Conservation (phyloP, 805 yeast genomes). For the Wickerhamiella cacticola region DNA sequence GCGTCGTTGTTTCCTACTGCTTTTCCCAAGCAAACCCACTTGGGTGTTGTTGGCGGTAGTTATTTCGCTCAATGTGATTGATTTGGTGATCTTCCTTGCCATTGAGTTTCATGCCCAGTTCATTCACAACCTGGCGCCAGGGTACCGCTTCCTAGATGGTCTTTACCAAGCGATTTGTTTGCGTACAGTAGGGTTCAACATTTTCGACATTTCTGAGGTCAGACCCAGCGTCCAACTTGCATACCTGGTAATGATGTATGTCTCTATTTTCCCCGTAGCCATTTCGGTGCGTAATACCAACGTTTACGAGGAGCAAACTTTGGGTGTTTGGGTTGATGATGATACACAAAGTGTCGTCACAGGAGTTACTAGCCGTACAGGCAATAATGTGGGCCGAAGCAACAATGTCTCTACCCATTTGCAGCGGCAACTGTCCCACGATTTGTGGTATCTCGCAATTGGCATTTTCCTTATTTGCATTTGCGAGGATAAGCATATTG, state of each 20-base stretch:
- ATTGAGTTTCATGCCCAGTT: conserved; percentile 44
- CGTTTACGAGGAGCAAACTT: conserved; percentile 92
- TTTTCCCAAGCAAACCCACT: conserved; percentile 87
- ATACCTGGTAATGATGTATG: conserved; percentile 95
- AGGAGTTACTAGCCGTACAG: conserved; percentile 10
- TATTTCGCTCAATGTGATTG: conserved; percentile 59
- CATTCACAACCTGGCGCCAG: conserved; percentile 45
- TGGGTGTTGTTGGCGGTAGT: conserved; percentile 66
- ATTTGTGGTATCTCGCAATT: conserved; percentile 82
- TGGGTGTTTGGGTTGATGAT: conserved; percentile 62
- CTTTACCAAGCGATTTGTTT: conserved; percentile 84
- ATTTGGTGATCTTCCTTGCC: conserved; percentile 66
- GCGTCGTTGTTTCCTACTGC: conserved; percentile 84
- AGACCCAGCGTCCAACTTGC: conserved; percentile 91
- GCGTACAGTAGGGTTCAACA: conserved; percentile 85
- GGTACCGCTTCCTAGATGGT: conserved; percentile 68
- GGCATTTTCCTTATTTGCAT: conserved; percentile 80
- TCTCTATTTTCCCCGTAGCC: conserved; percentile 91
- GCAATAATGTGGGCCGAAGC: conserved; percentile 29
- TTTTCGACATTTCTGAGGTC: conserved; percentile 52
- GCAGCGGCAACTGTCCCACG: conserved; percentile 83
- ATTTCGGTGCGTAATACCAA: conserved; percentile 93
- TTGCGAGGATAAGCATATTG: conserved; percentile 59
- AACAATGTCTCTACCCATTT: conserved; percentile 45
- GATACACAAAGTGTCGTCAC: conserved; percentile 21